Conservation (phyloP, 2,329 filamentous ascomycete species). For the Pestalotiopsis sp. region DNA sequence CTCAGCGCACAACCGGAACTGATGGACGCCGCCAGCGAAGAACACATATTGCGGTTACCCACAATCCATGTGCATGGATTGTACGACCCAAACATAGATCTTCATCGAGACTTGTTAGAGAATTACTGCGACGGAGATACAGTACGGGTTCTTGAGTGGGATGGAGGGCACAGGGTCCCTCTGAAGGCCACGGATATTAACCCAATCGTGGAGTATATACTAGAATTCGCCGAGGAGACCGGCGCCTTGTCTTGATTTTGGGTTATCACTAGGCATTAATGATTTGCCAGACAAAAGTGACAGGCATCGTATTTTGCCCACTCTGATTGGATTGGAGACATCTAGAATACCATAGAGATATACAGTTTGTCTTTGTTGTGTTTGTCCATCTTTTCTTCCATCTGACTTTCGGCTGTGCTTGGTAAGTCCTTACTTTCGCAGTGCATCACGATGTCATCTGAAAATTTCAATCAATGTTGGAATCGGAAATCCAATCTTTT, state of each 20-base stretch:
- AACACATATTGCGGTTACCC: slow-evolving; percentile 56
- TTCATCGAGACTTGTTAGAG: slow-evolving; percentile 58
- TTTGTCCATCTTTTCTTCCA: too few relatives aligned
- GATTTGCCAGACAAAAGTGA: too few relatives aligned
- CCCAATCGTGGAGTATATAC: slow-evolving; percentile 52
- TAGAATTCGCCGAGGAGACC: slow-evolving; percentile 52
- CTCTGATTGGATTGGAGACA: too few relatives aligned
- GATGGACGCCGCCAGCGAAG: slow-evolving; percentile 39
- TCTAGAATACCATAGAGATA: too few relatives aligned
- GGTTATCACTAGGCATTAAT: too few relatives aligned
- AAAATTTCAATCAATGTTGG: slow-evolving; percentile 29
- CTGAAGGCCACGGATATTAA: slow-evolving; percentile 69
- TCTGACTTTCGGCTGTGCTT: too few relatives aligned
- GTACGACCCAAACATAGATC: slow-evolving; percentile 59
- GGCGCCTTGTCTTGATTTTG: slow-evolving; percentile 27
- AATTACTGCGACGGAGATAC: slow-evolving; percentile 61
- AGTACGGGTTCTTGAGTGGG: slow-evolving; percentile 69
- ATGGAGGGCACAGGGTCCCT: slow-evolving; percentile 71
- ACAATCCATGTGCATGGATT: slow-evolving; percentile 72
- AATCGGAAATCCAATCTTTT: slow-evolving; percentile 28
- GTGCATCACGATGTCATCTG: too few relatives aligned
- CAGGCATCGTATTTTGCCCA: too few relatives aligned
- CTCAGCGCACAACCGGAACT: slow-evolving; percentile 46
- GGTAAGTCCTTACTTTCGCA: too few relatives aligned
- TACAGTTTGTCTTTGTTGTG: too few relatives aligned